A percentile compares a stretch with the other conserved stretches of the same genome.
Conservation (phyloP, 179 eudicot genomes). For the Dionaea muscipula region DNA sequence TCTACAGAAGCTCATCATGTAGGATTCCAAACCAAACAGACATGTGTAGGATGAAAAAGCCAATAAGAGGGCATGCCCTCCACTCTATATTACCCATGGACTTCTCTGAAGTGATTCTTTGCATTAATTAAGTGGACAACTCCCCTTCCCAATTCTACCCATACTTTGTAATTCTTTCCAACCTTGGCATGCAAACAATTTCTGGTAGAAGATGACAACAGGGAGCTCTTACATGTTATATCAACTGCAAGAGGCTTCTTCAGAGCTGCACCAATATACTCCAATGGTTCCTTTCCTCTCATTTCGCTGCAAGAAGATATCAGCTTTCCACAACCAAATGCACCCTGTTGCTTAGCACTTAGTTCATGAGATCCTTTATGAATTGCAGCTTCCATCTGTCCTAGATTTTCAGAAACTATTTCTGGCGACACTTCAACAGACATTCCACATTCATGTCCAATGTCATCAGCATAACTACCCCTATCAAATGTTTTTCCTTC, state of each 20-base stretch:
- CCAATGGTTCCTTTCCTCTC: slow-evolving; percentile 17
- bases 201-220: slow-evolving; percentile 7
- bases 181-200: slow-evolving; percentile 11
- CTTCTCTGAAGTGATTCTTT: too few species aligned
- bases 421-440: slow-evolving; percentile 10
- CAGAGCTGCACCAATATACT: slow-evolving; percentile 31
- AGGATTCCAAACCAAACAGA: too few species aligned
- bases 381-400: slow-evolving; percentile 16
- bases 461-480: slow-evolving; percentile 15
- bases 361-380: slow-evolving; percentile 11
- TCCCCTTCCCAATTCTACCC: too few species aligned
- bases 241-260: slow-evolving; percentile 40
- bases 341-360: slow-evolving; percentile 11
- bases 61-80: too few species aligned
- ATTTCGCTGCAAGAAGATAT: slow-evolving; percentile 9
- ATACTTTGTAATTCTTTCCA: too few species aligned
- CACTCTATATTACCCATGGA: too few species aligned
- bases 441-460: slow-evolving; percentile 10
- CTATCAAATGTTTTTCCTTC: slow-evolving; percentile 10
- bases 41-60: too few species aligned
- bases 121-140: too few species aligned
- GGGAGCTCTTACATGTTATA: slow-evolving; percentile 16
- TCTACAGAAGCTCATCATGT: too few species aligned
- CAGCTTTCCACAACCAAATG: slow-evolving; percentile 10
- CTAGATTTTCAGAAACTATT: slow-evolving; percentile 14